Evolutionary conservation across 257 asterid genomes (phyloP).

Genomic region (Solanum neorickii): DNA sequence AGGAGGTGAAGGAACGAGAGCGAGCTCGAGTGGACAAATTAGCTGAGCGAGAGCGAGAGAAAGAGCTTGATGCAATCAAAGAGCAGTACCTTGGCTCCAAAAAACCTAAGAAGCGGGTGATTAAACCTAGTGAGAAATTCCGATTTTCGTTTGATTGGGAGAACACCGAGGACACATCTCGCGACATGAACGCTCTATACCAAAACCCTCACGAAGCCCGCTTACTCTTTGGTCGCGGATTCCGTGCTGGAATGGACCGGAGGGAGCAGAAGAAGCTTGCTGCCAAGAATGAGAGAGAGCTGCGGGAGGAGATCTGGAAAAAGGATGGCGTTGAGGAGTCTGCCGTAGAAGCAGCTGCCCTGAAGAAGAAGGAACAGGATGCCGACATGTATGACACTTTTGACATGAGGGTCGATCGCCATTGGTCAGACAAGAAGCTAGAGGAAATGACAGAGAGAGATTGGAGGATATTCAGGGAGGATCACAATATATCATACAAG

Average conservation of each 20-base stretch:
- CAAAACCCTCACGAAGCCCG: constrained; percentile 47
- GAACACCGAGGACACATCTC: constrained; percentile 53
- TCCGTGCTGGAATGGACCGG: constrained; percentile 45
- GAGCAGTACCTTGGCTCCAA: constrained; percentile 34
- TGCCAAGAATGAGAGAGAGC: constrained; percentile 36
- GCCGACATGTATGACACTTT: constrained; percentile 40
- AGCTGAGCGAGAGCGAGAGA: constrained; percentile 41
- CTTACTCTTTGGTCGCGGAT: constrained; percentile 41
- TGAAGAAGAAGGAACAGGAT: constrained; percentile 47
- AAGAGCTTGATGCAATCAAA: constrained; percentile 39
- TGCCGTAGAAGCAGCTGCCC: constrained; percentile 41
- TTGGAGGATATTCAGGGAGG: constrained; percentile 1
- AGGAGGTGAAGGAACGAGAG: constrained; percentile 10
- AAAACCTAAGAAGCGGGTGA: constrained; percentile 44
- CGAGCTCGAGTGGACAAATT: constrained; percentile 45
- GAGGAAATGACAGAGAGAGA: neutral
- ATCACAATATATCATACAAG: constrained; percentile 20
- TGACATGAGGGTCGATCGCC: constrained; percentile 49
- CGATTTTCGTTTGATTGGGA: constrained; percentile 52
- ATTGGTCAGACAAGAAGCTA: constrained; percentile 40
- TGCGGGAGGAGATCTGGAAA: constrained; percentile 30
- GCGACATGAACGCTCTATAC: constrained; percentile 40
- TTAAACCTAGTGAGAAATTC: constrained; percentile 25
- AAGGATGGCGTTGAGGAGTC: constrained; percentile 41
- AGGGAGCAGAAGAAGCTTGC: constrained; percentile 53